Percentiles rank a stretch among this genome's conserved stretches.
Conservation (phyloP, 169 alveolate species). For the Babesia microti region DNA sequence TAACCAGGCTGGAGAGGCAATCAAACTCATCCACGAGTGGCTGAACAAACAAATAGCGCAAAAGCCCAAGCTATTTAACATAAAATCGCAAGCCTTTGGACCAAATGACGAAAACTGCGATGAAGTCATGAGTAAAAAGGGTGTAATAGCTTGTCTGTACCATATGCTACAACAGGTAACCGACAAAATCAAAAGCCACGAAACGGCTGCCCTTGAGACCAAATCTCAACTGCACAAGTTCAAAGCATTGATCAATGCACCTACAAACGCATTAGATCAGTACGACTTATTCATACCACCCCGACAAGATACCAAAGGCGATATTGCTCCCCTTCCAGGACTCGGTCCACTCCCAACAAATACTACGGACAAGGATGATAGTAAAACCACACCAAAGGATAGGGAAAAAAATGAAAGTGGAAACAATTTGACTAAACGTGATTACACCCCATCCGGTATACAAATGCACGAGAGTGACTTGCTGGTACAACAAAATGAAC, state of each 20-base stretch:
- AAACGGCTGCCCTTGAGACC: constrained; percentile 13
- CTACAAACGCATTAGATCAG: no score
- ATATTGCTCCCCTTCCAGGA: no score
- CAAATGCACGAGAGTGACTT: constrained; percentile 5
- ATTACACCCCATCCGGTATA: constrained; percentile 4
- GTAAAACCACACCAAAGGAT: no score
- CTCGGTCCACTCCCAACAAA: no score
- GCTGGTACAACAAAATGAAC: constrained; percentile 20
- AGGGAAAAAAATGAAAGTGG: constrained; percentile 2
- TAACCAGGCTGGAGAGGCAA: constrained; percentile 20
- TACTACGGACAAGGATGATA: no score
- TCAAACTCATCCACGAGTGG: constrained; percentile 16
- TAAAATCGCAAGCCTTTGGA: no score
- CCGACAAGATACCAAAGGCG: no score
- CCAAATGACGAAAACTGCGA: background rate
- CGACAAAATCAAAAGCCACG: constrained; percentile 21
- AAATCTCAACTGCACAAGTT: constrained; percentile 14
- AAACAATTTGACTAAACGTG: constrained; percentile 1
- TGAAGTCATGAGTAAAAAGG: constrained; percentile 6
- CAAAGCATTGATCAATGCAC: constrained; percentile 20
- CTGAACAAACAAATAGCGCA: constrained; percentile 6
- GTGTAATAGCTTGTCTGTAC: constrained; percentile 28
- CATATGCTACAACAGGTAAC: constrained; percentile 20
- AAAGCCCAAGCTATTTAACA: no score
- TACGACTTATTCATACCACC: no score